These are phyloP conservation scores for Aureobasidium namibiae DNA, from an alignment of 2,329 filamentous ascomycete species.

Conservation along the genomic window DNA sequence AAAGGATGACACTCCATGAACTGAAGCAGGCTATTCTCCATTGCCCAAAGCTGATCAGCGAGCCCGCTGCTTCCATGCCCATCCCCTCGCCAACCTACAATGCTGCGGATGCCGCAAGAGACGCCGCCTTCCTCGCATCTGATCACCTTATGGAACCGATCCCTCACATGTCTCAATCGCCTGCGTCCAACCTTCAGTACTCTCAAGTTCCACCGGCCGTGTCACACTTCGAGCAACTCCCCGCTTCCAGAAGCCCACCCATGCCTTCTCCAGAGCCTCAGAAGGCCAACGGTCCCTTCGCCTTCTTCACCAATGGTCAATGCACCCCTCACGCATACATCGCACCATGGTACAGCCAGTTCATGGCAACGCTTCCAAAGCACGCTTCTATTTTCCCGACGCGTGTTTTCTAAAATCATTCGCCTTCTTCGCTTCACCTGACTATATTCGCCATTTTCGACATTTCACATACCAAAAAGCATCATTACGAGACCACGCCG, in stretches of 20 bases:
- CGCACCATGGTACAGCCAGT: conserved; percentile 16
- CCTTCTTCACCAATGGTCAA: conserved; percentile 4
- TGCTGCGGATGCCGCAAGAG: conserved; percentile 13
- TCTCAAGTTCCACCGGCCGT: not conserved
- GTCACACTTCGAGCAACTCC: conserved; percentile 8
- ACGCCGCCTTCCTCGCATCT: conserved; percentile 11
- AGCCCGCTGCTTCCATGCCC: conserved; percentile 30
- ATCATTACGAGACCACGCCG: conserved; percentile 4
- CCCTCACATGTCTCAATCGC: conserved; percentile 14
- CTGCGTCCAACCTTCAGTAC: conserved; percentile 4
- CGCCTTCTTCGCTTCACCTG: conserved; percentile 10
- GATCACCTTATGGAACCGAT: conserved; percentile 9
- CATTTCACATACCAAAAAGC: not conserved
- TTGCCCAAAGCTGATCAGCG: conserved; percentile 63
- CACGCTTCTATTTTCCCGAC: conserved; percentile 16
- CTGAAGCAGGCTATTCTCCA: conserved; percentile 67
- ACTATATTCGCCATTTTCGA: conserved; percentile 10
- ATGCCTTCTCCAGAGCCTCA: conserved; percentile 3
- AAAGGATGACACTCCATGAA: conserved; percentile 73
- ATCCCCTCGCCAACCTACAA: conserved; percentile 15
- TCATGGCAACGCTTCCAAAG: conserved; percentile 15
- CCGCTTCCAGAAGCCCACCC: conserved; percentile 4
- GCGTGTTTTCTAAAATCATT: conserved; percentile 15
- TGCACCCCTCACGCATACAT: conserved; percentile 15
- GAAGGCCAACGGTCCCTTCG: conserved; percentile 4